These are phyloP conservation scores for Daphne laureola DNA, from an alignment of 441 rosid genomes.

Conservation along the genomic window DNA sequence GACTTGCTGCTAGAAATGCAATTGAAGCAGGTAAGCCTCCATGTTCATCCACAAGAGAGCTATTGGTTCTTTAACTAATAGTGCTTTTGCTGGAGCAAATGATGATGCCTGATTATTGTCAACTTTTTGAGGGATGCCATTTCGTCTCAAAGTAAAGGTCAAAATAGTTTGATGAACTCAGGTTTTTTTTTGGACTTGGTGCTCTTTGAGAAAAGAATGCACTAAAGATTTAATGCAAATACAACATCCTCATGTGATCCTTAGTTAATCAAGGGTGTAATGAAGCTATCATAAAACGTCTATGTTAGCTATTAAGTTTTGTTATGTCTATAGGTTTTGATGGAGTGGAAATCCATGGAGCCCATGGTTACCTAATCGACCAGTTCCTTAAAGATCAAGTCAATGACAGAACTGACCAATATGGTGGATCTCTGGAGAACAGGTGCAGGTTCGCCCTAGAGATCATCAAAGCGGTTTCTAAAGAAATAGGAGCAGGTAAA, in stretches of 20 bases:
- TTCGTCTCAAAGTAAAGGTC: too few species aligned
- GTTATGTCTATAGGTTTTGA: conserved; percentile 19
- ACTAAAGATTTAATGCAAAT: too few species aligned
- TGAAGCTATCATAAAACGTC: background rate
- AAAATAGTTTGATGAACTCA: too few species aligned
- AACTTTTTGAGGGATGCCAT: too few species aligned
- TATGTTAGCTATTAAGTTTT: background rate
- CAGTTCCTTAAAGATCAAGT: conserved; percentile 28
- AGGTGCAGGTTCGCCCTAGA: conserved; percentile 26
- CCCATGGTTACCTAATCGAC: conserved; percentile 30
- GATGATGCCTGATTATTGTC: too few species aligned
- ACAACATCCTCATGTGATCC: too few species aligned
- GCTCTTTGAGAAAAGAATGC: too few species aligned
- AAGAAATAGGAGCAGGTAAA: conserved; percentile 21
- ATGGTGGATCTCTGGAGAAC: conserved; percentile 26
- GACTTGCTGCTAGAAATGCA: conserved; percentile 28
- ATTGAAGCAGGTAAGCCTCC: conserved; percentile 21
- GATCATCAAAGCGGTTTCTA: conserved; percentile 19
- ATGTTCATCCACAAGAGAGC: too few species aligned
- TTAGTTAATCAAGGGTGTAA: conserved; percentile 10
- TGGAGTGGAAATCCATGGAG: conserved; percentile 34
- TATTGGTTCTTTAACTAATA: too few species aligned
- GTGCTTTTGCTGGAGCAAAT: too few species aligned
- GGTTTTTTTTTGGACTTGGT: too few species aligned
- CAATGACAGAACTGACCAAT: conserved; percentile 22